These are phyloP conservation scores for Boletus rufocinnamomeus DNA, from an alignment of 768 basidiomycete species.

Conservation along the genomic window DNA sequence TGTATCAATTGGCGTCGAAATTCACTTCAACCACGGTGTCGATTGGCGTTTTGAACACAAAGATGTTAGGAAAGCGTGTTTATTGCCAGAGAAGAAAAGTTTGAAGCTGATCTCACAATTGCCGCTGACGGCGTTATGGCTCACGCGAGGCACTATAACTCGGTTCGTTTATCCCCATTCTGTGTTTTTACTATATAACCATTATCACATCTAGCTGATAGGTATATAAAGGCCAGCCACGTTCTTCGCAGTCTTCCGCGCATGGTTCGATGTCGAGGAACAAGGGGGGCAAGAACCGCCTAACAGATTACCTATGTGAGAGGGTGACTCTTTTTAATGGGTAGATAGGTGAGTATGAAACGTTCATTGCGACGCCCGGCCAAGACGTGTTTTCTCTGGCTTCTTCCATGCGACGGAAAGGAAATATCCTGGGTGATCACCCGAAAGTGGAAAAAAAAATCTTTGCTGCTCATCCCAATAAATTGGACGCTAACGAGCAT, in stretches of 20 bases:
- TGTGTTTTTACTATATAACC: not conserved
- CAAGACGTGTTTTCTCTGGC: slow-evolving; percentile 21
- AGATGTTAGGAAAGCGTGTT: slow-evolving; percentile 15
- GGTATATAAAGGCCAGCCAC: slow-evolving; percentile 19
- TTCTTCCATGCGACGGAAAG: slow-evolving; percentile 16
- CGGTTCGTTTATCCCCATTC: slow-evolving; percentile 20
- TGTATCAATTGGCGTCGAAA: slow-evolving; percentile 19
- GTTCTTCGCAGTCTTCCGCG: slow-evolving; percentile 26
- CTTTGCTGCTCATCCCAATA: not conserved
- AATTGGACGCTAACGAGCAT: not conserved
- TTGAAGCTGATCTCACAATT: slow-evolving; percentile 22
- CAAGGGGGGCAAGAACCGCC: slow-evolving; percentile 21
- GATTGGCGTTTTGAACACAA: slow-evolving; percentile 22
- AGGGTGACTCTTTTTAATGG: slow-evolving; percentile 19
- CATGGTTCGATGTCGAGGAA: slow-evolving; percentile 23
- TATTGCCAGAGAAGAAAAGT: slow-evolving; percentile 14
- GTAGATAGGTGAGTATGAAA: slow-evolving; percentile 21
- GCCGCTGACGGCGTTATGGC: slow-evolving; percentile 30
- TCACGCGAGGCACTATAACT: slow-evolving; percentile 14
- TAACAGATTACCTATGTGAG: slow-evolving; percentile 15
- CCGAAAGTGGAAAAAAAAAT: not conserved
- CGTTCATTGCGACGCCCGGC: not conserved
- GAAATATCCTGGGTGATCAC: not conserved
- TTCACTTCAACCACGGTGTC: slow-evolving; percentile 21
- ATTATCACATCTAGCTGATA: slow-evolving; percentile 7